Percentiles rank a stretch among this genome's conserved stretches.
Evolutionary conservation across 1,284 basidiomycete species (phyloP).

Genomic region (Quambalaria eucalypti): DNA sequence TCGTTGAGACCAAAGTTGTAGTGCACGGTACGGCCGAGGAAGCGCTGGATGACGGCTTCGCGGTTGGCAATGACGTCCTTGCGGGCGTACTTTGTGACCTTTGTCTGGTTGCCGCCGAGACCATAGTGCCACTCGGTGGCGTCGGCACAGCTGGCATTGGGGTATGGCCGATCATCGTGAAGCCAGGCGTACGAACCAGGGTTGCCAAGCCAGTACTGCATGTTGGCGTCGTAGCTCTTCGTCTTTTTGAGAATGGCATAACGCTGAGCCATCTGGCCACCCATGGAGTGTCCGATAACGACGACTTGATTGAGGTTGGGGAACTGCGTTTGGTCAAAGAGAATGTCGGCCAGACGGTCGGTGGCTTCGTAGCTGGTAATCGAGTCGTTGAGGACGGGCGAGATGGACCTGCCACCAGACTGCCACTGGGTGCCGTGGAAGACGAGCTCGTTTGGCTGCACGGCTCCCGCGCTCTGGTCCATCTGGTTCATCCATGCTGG

Average conservation of each 20-base stretch:
- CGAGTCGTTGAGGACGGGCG: conserved; percentile 13
- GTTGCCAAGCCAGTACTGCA: conserved; percentile 34
- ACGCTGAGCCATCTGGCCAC: conserved; percentile 32
- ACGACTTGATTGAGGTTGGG: conserved; percentile 26
- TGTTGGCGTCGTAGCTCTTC: conserved; percentile 13
- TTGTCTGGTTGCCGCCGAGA: conserved; percentile 13
- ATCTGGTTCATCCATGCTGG: conserved; percentile 32
- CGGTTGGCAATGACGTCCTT: conserved; percentile 20
- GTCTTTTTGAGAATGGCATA: conserved; percentile 24
- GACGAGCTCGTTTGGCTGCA: conserved; percentile 19
- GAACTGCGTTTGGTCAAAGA: conserved; percentile 32
- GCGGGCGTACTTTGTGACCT: conserved; percentile 23
- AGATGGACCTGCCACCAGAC: conserved; percentile 18
- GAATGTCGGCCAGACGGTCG: conserved; percentile 24
- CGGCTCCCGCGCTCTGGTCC: conserved; percentile 22
- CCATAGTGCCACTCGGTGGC: conserved; percentile 27
- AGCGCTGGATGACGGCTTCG: conserved; percentile 16
- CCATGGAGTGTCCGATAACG: conserved; percentile 38
- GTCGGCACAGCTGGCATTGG: conserved; percentile 10
- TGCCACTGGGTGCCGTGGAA: conserved; percentile 35
- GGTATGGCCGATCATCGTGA: conserved; percentile 12
- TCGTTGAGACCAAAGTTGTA: conserved; percentile 34
- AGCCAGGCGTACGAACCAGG: conserved; percentile 37
- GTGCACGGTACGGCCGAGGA: conserved; percentile 24
- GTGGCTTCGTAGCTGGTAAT: conserved; percentile 26